These are phyloP conservation scores for Populus hybrid DNA, from an alignment of 441 rosid genomes.

Conservation along the genomic window DNA sequence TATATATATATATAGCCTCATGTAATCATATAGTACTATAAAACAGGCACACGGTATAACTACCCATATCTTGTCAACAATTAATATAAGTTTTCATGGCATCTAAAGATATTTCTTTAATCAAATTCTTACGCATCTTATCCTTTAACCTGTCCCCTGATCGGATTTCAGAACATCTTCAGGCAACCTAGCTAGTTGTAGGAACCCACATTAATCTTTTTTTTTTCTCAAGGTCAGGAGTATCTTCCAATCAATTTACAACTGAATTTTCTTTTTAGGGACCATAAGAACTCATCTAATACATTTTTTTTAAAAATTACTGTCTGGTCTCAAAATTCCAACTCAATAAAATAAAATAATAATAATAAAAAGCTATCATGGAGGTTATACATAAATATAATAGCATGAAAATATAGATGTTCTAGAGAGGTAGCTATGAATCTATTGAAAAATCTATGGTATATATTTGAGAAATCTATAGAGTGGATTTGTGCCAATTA, in stretches of 20 bases:
- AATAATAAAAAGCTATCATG: no score
- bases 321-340: background rate
- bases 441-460: background rate
- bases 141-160: background rate
- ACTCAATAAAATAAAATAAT: background rate
- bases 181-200: background rate
- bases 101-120: background rate
- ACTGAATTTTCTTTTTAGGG: background rate
- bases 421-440: background rate
- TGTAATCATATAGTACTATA: background rate
- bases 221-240: background rate
- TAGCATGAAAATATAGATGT: background rate
- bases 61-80: background rate
- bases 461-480: background rate
- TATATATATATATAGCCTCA: no score
- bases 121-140: background rate
- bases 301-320: background rate
- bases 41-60: background rate
- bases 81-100: background rate
- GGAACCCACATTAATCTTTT: conserved; percentile 1
- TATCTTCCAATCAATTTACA: background rate
- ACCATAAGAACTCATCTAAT: background rate
- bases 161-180: background rate
- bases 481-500: no score
- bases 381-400: background rate